phyloP scores from a whole-genome alignment of 192 early-diverging fungal species.

The Rhizoclosmatium sp. region DNA sequence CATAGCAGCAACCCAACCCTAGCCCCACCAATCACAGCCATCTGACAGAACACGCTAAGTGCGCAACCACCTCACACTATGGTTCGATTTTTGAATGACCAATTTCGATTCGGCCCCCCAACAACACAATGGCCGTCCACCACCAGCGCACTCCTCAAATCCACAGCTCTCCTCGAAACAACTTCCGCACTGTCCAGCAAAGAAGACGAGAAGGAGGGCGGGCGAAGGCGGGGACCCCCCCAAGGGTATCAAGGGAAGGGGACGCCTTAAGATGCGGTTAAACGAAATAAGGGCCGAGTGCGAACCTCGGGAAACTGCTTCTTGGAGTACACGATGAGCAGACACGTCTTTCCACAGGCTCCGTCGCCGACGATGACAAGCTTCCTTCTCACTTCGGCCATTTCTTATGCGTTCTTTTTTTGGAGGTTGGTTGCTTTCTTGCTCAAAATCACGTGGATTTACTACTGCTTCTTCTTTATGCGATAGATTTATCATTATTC shows the following conservation, averaged over 20 bases:
- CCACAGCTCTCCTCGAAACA: neutral
- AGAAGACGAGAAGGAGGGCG: neutral
- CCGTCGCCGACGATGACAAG: constrained; percentile 86
- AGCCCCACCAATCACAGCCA: no score
- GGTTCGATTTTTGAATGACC: neutral
- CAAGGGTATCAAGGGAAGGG: neutral
- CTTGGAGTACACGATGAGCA: constrained; percentile 84
- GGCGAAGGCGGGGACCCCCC: neutral
- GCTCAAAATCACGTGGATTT: no score
- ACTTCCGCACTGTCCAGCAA: neutral
- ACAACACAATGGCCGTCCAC: neutral
- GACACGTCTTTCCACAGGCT: constrained; percentile 81
- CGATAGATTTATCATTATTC: no score
- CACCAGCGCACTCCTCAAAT: neutral
- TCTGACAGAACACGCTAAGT: no score
- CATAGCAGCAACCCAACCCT: no score
- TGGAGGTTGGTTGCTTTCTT: neutral
- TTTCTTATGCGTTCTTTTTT: neutral
- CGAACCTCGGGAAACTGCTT: constrained; percentile 84
- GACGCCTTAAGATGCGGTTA: neutral
- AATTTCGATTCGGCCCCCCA: neutral
- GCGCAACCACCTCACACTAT: no score
- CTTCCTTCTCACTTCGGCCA: constrained; percentile 60
- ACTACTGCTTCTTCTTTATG: no score
- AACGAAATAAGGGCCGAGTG: neutral